Conservation (phyloP, 495 filamentous ascomycete genomes). For the Aspergillus sclerotiicarbonarius region DNA sequence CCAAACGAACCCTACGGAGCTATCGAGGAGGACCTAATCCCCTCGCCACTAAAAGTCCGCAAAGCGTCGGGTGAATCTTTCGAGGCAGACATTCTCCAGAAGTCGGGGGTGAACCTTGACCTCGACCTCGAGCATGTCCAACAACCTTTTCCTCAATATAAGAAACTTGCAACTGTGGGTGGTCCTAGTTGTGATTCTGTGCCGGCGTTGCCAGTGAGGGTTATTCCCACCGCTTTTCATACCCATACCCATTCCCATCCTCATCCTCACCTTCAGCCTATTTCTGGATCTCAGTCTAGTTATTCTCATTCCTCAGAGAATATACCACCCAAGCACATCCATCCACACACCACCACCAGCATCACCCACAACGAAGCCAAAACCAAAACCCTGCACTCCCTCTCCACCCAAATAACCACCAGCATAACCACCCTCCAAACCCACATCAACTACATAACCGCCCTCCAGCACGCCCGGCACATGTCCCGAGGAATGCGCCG, state of each 20-base stretch:
- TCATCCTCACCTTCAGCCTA: too few relatives aligned
- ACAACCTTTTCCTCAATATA: not conserved
- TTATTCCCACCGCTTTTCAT: too few relatives aligned
- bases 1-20: not conserved
- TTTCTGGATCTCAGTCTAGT: too few relatives aligned
- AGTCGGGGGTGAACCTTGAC: not conserved
- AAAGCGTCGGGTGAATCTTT: not conserved
- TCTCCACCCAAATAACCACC: not conserved
- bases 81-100: not conserved
- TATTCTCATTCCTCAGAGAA: too few relatives aligned
- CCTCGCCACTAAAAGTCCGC: not conserved
- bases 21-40: not conserved
- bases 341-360: not conserved
- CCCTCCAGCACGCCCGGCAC: slow-evolving; percentile 28
- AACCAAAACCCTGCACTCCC: not conserved
- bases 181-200: too few relatives aligned
- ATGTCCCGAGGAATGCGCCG: slow-evolving; percentile 24
- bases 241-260: too few relatives aligned
- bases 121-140: not conserved
- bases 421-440: slow-evolving; percentile 1
- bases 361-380: not conserved
- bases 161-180: too few relatives aligned
- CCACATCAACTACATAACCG: slow-evolving; percentile 21
- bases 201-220: too few relatives aligned
- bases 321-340: too few relatives aligned